phyloP scores from a whole-genome alignment of 2,329 filamentous ascomycete genomes.

The Pseudogymnoascus sp. region DNA sequence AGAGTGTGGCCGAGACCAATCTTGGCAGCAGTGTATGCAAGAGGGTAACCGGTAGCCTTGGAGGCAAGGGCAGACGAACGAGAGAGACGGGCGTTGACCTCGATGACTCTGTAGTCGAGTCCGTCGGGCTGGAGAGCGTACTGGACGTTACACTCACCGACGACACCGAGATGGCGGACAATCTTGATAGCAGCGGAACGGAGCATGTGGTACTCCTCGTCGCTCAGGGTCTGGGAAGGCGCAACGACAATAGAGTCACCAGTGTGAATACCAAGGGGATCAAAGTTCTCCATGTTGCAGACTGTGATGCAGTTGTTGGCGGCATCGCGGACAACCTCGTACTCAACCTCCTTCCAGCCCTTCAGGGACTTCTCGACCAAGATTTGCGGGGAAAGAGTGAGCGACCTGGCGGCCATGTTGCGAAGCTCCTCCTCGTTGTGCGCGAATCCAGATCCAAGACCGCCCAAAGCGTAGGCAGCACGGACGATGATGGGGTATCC shows the following conservation, averaged over 20 bases:
- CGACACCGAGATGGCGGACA: slow-evolving; percentile 90
- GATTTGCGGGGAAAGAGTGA: slow-evolving; percentile 92
- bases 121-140: slow-evolving; percentile 95
- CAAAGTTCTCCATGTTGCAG: slow-evolving; percentile 98
- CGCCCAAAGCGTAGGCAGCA: slow-evolving; percentile 91
- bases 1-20: slow-evolving; percentile 94
- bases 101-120: slow-evolving; percentile 95
- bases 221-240: slow-evolving; percentile 90
- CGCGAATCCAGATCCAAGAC: slow-evolving; percentile 92
- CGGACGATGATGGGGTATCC: slow-evolving; percentile 98
- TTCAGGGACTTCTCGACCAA: slow-evolving; percentile 97
- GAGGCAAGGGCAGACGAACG: slow-evolving; percentile 94
- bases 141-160: slow-evolving; percentile 98
- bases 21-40: slow-evolving; percentile 96
- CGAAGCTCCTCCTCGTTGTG: slow-evolving; percentile 89
- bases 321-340: slow-evolving; percentile 94
- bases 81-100: slow-evolving; percentile 97
- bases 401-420: slow-evolving; percentile 84
- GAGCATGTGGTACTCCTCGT: slow-evolving; percentile 99
- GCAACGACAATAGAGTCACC: slow-evolving; percentile 98
- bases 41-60: slow-evolving; percentile 94
- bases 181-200: slow-evolving; percentile 97
- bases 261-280: slow-evolving; percentile 93
- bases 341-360: slow-evolving; percentile 99
- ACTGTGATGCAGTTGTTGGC: slow-evolving; percentile 98